A percentile compares a stretch with the other conserved stretches of the same genome.
Evolutionary conservation across 2,329 filamentous ascomycete species (phyloP).

Genomic region (Claviceps maximensis): DNA sequence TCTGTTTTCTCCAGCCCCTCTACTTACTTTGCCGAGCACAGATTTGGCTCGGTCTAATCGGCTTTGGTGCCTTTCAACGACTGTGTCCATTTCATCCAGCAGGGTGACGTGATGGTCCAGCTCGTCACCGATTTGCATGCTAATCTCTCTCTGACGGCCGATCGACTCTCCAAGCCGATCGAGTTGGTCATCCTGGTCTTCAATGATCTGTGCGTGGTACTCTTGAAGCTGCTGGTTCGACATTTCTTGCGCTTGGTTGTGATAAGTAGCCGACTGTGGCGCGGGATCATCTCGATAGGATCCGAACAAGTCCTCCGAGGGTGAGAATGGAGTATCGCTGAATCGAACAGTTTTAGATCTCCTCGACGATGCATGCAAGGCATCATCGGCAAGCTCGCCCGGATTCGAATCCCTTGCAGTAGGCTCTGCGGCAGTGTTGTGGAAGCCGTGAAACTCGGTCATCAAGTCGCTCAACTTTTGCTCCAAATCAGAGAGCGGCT

Average conservation of each 20-base stretch:
- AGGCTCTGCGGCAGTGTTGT: constrained; percentile 33
- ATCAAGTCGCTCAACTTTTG: constrained; percentile 65
- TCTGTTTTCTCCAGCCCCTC: constrained; percentile 71
- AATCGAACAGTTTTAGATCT: constrained; percentile 72
- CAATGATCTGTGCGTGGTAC: constrained; percentile 68
- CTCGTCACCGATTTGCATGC: constrained; percentile 93
- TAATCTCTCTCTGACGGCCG: constrained; percentile 76
- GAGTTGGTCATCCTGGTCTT: constrained; percentile 89
- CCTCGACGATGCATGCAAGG: constrained; percentile 44
- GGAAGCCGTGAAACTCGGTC: constrained; percentile 63
- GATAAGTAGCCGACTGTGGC: constrained; percentile 39
- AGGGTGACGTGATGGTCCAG: constrained; percentile 80
- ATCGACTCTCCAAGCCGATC: constrained; percentile 79
- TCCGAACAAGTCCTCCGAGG: constrained; percentile 32
- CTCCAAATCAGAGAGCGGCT: constrained; percentile 55
- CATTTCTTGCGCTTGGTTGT: constrained; percentile 45
- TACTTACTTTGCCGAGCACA: constrained; percentile 57
- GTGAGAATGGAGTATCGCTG: constrained; percentile 45
- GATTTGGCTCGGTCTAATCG: constrained; percentile 64
- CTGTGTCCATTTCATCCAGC: constrained; percentile 76
- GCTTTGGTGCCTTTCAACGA: constrained; percentile 67
- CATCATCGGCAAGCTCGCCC: constrained; percentile 46
- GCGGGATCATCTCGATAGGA: constrained; percentile 58
- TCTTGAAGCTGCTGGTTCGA: constrained; percentile 76
- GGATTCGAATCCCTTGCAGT: constrained; percentile 51